Evolutionary conservation across 1,284 basidiomycete species (phyloP).

Genomic region (Austroboletus novae-zelandiae): DNA sequence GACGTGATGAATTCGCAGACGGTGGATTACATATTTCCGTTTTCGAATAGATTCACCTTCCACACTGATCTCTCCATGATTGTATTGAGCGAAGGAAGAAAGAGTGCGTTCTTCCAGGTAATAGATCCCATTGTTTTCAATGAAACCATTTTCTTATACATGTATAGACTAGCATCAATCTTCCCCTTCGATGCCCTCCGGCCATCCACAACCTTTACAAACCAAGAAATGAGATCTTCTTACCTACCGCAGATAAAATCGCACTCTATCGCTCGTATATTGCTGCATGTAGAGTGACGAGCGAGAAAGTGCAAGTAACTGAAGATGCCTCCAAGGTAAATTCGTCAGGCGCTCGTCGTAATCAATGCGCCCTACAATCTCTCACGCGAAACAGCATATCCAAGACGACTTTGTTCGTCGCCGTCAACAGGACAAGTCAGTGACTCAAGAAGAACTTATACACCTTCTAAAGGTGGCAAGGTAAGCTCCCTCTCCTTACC

Average conservation of each 20-base stretch:
- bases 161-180: conserved; percentile 50
- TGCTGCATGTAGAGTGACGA: conserved; percentile 44
- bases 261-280: conserved; percentile 54
- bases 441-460: conserved; percentile 61
- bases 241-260: conserved; percentile 47
- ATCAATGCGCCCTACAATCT: neutral
- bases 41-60: conserved; percentile 66
- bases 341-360: neutral
- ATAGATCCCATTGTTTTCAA: neutral
- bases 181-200: conserved; percentile 42
- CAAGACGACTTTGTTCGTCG: conserved; percentile 72
- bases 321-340: conserved; percentile 54
- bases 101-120: conserved; percentile 68
- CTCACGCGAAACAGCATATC: conserved; percentile 48
- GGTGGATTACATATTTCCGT: conserved; percentile 81
- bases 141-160: neutral
- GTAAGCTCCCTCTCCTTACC: conserved; percentile 36
- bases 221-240: conserved; percentile 36
- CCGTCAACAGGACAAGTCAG: conserved; percentile 43
- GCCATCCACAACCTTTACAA: conserved; percentile 45
- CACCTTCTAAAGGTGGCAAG: conserved; percentile 62
- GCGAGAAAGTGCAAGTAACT: conserved; percentile 49
- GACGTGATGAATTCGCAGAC: conserved; percentile 67
- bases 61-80: conserved; percentile 71
- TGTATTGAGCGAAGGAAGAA: conserved; percentile 63